Percentiles rank a stretch among this genome's conserved stretches.
phyloP scores from a whole-genome alignment of 345 rosid genomes.

The Aurinia saxatilis region DNA sequence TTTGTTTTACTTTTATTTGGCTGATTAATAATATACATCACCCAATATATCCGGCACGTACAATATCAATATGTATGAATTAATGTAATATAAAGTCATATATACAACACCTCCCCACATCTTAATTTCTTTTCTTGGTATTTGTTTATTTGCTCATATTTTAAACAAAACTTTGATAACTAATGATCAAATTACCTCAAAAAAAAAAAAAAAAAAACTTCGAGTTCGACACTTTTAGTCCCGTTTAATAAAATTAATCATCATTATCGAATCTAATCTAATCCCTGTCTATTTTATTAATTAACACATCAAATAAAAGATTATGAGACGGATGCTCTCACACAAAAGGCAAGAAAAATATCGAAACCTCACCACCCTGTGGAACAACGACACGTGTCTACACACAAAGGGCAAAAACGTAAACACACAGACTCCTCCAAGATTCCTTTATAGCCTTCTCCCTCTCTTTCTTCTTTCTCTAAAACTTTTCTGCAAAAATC shows the following conservation, averaged over 20 bases:
- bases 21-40: neutral
- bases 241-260: neutral
- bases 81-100: no score
- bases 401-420: neutral
- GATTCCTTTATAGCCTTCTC: slow-evolving; percentile 25
- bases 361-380: neutral
- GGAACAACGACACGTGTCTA: neutral
- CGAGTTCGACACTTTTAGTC: neutral
- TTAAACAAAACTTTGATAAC: no score
- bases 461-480: neutral
- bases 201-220: neutral
- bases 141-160: no score
- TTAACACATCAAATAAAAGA: neutral
- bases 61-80: neutral
- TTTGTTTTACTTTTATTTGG: neutral
- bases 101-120: no score
- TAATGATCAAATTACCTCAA: neutral
- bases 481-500: no score
- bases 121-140: no score
- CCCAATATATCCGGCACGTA: neutral
- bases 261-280: no score
- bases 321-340: no score
- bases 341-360: neutral
- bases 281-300: neutral
- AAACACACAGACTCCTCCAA: neutral